Base-by-base conservation (phyloP, 257 asterid genomes). In the Scutellaria barbata region DNA sequence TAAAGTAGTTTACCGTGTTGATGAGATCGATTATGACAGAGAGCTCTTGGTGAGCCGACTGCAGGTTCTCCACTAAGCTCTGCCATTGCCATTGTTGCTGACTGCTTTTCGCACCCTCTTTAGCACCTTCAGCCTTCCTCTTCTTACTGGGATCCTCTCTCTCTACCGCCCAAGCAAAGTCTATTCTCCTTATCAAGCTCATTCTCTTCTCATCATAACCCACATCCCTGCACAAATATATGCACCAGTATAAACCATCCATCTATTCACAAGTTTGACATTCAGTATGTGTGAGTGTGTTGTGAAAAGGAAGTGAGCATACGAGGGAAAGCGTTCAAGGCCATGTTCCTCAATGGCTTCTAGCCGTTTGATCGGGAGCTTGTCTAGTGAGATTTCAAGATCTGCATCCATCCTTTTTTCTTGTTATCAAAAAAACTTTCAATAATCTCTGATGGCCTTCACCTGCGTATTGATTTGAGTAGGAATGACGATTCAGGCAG, bases 1-100 rank as follows among this genome's bases (percentile, higher is more conserved):
- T 52, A 0, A 66, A 52, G 40, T 42, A 76, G 11, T 53, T 79
- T 79, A 92, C 99, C 54, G 97, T 95, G 70, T 88, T 86, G 68
- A 95, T 95, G 79, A 89, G 95, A 81, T 95, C 99, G 74, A 95
- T 87, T 22, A 95, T 92, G 81, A 95, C 98, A 10, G 88, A 83
- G 66, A 95, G 98, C 89, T 95, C 99, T 74, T 95, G 96, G 81
- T 85, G 98, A 82, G 96, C 99, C 77, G 85, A 79, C 78, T 86
- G 95, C 73, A 95, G 80, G 83, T 92, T 89, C 81, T 95, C 99
- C 79, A 88, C 92, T 74, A 95, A 80, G 80, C 89, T 79, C 84
- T 91, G 92, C 96, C 97, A 89, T 68, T 73, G 87, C 98, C 96
- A 83, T 54, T 88, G 84, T 54, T 92, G 95, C 79, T 88, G 91